Conservation (phyloP, 1,139 yeast genomes). For the Scheffersomyces illinoinensis region DNA sequence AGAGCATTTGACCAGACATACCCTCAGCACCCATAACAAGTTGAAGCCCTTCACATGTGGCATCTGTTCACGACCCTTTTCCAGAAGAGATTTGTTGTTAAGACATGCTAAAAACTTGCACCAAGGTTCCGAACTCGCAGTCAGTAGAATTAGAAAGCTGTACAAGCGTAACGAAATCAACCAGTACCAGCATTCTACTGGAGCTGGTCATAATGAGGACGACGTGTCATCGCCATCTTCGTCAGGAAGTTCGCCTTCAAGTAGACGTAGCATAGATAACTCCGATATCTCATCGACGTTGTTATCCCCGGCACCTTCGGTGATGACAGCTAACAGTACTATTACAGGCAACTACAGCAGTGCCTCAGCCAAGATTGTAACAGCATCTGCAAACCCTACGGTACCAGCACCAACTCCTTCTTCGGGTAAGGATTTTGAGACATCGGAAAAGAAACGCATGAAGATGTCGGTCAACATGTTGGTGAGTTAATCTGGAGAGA, state of each 20-base stretch:
- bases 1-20: conserved; percentile 49
- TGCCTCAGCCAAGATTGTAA: neutral
- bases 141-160: conserved; percentile 45
- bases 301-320: neutral
- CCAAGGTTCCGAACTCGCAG: conserved; percentile 39
- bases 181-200: conserved; percentile 2
- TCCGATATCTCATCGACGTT: conserved; percentile 5
- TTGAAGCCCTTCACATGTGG: conserved; percentile 44
- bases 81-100: conserved; percentile 30
- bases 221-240: conserved; percentile 7
- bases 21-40: conserved; percentile 47
- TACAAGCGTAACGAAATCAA: conserved; percentile 23
- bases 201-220: conserved; percentile 10
- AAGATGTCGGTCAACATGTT: conserved; percentile 51
- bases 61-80: conserved; percentile 30
- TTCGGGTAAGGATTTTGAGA: conserved; percentile 17
- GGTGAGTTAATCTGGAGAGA: conserved; percentile 28
- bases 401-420: neutral
- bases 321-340: neutral
- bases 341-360: neutral
- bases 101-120: conserved; percentile 35
- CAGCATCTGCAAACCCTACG: neutral
- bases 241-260: conserved; percentile 2
- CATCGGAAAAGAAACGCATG: conserved; percentile 35
- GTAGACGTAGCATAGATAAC: conserved; percentile 9